A percentile compares a stretch with the other conserved stretches of the same genome.
Conservation (phyloP, 2,329 filamentous ascomycete species). For the Neofusicoccum cordaticola region DNA sequence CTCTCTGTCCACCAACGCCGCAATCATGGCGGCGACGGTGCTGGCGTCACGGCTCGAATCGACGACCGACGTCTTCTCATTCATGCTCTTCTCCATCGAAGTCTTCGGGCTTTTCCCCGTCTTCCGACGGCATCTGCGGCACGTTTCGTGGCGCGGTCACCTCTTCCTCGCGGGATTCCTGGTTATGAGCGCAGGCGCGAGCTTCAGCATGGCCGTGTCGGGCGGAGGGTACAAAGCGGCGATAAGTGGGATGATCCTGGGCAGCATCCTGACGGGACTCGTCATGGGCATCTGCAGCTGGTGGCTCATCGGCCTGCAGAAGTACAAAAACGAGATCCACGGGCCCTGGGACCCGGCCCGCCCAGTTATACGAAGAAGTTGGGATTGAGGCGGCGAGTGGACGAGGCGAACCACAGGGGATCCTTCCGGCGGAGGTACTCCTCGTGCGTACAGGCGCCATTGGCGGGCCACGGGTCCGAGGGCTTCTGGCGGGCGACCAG, state of each 20-base stretch:
- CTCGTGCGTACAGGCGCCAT: constrained; percentile 29
- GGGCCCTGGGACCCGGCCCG: constrained; percentile 96
- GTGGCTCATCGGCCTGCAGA: constrained; percentile 96
- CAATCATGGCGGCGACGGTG: constrained; percentile 93
- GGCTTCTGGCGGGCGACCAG: constrained; percentile 17
- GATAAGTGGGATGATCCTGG: constrained; percentile 71
- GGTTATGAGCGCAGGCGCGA: constrained; percentile 75
- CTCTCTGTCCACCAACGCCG: constrained; percentile 87
- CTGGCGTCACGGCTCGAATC: constrained; percentile 84
- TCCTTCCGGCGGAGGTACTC: constrained; percentile 29
- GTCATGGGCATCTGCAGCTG: constrained; percentile 92
- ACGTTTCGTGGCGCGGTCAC: constrained; percentile 79
- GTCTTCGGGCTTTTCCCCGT: constrained; percentile 98
- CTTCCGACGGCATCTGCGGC: constrained; percentile 82
- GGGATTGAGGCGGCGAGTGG: constrained; percentile 37
- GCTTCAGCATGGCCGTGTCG: constrained; percentile 63
- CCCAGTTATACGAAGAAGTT: constrained; percentile 74
- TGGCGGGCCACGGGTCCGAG: constrained; percentile 30
- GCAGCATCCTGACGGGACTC: constrained; percentile 69
- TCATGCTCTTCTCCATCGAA: constrained; percentile 95
- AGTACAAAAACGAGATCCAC: constrained; percentile 98
- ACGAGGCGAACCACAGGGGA: not conserved
- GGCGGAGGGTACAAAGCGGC: constrained; percentile 55
- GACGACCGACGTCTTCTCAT: constrained; percentile 89
- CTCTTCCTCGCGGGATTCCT: constrained; percentile 71